These are phyloP conservation scores for Amanita polypyramis DNA, from an alignment of 768 basidiomycete genomes.

Conservation along the genomic window DNA sequence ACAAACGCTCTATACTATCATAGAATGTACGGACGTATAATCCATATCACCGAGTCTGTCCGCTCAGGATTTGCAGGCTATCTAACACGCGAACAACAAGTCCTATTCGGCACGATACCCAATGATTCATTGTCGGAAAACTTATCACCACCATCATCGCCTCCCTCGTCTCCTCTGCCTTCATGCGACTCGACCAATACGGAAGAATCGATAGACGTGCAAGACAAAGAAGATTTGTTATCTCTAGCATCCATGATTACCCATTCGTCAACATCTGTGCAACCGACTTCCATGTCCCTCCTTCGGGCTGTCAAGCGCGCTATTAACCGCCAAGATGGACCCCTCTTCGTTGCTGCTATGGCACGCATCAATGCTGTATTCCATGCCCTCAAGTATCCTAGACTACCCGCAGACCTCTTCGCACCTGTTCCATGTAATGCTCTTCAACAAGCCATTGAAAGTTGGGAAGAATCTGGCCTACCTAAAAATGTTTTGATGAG, in stretches of 20 bases:
- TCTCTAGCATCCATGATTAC: slow-evolving; percentile 22
- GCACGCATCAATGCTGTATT: slow-evolving; percentile 51
- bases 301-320: slow-evolving; percentile 62
- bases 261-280: slow-evolving; percentile 15
- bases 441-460: slow-evolving; percentile 34
- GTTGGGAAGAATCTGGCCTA: slow-evolving; percentile 45
- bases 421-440: slow-evolving; percentile 32
- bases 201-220: slow-evolving; percentile 15
- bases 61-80: slow-evolving; percentile 35
- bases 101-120: slow-evolving; percentile 59
- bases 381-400: slow-evolving; percentile 55
- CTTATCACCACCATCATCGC: slow-evolving; percentile 25
- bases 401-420: slow-evolving; percentile 40
- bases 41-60: slow-evolving; percentile 6
- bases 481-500: slow-evolving; percentile 61
- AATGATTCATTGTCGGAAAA: slow-evolving; percentile 31
- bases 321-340: slow-evolving; percentile 59
- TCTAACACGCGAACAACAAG: slow-evolving; percentile 53
- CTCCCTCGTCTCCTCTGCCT: slow-evolving; percentile 28
- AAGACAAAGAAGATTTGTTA: slow-evolving; percentile 16
- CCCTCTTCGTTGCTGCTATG: slow-evolving; percentile 57
- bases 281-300: slow-evolving; percentile 18
- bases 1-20: slow-evolving; percentile 57
- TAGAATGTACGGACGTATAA: slow-evolving; percentile 43
- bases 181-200: slow-evolving; percentile 21